Evolutionary conservation across 2,329 filamentous ascomycete species (phyloP).

Genomic region (Nakataea oryzae): DNA sequence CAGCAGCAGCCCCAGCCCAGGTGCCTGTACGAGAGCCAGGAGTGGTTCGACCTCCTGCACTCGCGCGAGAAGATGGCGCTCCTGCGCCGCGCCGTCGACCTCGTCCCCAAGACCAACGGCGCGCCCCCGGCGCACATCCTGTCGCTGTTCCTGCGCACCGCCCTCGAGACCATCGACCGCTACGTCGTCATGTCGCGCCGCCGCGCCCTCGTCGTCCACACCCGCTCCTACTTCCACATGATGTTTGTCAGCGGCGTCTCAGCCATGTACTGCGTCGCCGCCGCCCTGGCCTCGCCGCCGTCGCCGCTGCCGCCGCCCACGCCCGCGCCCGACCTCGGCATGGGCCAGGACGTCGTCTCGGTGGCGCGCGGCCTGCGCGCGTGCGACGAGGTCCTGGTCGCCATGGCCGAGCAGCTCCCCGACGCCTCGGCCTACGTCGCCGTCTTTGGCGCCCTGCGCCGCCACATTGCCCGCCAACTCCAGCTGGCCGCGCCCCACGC

Average conservation of each 20-base stretch:
- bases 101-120: slow-evolving; percentile 21
- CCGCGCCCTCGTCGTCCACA: slow-evolving; percentile 27
- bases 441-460: not conserved
- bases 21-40: slow-evolving; percentile 29
- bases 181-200: slow-evolving; percentile 25
- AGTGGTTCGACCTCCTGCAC: slow-evolving; percentile 32
- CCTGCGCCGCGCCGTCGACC: slow-evolving; percentile 27
- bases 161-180: slow-evolving; percentile 23
- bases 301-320: too few relatives aligned
- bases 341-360: not conserved
- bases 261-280: not conserved
- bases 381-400: not conserved
- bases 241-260: slow-evolving; percentile 19
- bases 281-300: not conserved
- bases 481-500: not conserved
- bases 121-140: slow-evolving; percentile 21
- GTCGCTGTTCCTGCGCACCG: slow-evolving; percentile 20
- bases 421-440: not conserved
- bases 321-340: too few relatives aligned
- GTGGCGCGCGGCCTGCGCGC: not conserved
- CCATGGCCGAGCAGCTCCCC: not conserved
- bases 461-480: not conserved
- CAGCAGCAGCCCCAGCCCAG: slow-evolving; percentile 11
- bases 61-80: slow-evolving; percentile 28
- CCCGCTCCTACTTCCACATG: slow-evolving; percentile 36